These are phyloP conservation scores for Balamuthia mandrillaris DNA, from an alignment of 208 protist genomes.

Conservation along the genomic window DNA sequence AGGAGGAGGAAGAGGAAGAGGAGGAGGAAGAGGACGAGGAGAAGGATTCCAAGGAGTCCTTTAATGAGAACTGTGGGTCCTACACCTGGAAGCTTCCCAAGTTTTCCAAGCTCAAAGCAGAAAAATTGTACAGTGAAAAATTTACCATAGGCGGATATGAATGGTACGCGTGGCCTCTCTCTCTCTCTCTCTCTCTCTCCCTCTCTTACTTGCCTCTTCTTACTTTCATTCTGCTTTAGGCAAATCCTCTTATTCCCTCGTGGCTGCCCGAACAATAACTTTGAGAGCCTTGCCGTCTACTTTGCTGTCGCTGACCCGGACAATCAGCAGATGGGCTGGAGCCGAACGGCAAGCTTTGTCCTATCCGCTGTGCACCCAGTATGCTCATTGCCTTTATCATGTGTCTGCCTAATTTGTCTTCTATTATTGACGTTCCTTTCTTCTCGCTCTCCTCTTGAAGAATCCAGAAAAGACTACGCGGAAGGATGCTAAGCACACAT, in stretches of 20 bases:
- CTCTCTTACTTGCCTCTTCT: not conserved
- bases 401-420: not conserved
- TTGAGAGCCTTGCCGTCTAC: not conserved
- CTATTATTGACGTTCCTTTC: not conserved
- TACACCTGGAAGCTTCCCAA: not conserved
- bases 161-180: not conserved
- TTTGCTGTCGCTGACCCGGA: no score
- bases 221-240: not conserved
- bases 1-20: no score
- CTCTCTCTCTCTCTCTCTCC: not conserved
- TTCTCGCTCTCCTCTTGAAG: not conserved
- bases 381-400: not conserved
- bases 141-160: not conserved
- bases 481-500: no score
- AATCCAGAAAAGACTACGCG: not conserved
- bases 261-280: not conserved
- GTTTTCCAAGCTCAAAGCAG: not conserved
- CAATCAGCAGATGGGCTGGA: no score
- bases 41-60: not conserved
- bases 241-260: not conserved
- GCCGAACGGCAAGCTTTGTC: not conserved
- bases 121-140: not conserved
- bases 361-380: not conserved
- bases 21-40: not conserved
- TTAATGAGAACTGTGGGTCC: not conserved